phyloP scores from a whole-genome alignment of 176 grass and related monocot genomes.

The Eleusine indica region DNA sequence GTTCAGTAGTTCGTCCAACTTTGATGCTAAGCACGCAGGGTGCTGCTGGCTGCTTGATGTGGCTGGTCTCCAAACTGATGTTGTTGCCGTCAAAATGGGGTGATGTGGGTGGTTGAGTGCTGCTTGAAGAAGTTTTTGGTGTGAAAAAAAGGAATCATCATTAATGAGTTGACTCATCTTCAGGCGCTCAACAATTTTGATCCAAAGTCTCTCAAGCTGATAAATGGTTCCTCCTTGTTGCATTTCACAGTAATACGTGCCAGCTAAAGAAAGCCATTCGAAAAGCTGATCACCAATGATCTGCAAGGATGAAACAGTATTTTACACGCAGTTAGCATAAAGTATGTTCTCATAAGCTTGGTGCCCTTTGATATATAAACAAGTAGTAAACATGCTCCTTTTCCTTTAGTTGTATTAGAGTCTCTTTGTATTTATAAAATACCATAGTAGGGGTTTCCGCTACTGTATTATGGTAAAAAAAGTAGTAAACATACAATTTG shows the following conservation, averaged over 20 bases:
- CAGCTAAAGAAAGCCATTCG: constrained; percentile 51
- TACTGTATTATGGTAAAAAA: no score
- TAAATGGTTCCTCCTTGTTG: constrained; percentile 44
- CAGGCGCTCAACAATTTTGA: constrained; percentile 45
- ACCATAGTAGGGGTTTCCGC: no score
- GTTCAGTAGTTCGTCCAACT: constrained; percentile 27
- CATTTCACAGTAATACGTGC: constrained; percentile 24
- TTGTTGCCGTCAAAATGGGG: constrained; percentile 52
- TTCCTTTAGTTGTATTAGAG: no score
- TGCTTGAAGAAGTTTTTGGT: constrained; percentile 50
- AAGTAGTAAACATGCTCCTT: not conserved
- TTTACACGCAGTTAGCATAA: not conserved
- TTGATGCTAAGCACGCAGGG: not conserved
- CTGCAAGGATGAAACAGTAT: constrained; percentile 37
- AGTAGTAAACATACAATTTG: not conserved
- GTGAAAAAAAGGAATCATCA: constrained; percentile 43
- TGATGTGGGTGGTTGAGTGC: constrained; percentile 47
- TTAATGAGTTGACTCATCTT: constrained; percentile 45
- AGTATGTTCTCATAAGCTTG: constrained; percentile 1
- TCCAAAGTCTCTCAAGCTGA: constrained; percentile 58
- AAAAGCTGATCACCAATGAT: constrained; percentile 56
- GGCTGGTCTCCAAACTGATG: constrained; percentile 33
- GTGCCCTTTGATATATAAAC: not conserved
- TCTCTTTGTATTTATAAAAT: no score
- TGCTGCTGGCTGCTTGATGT: constrained; percentile 1